Evolutionary conservation across 2,329 filamentous ascomycete species (phyloP).

Genomic region (Arthrobotrys entomopaga): DNA sequence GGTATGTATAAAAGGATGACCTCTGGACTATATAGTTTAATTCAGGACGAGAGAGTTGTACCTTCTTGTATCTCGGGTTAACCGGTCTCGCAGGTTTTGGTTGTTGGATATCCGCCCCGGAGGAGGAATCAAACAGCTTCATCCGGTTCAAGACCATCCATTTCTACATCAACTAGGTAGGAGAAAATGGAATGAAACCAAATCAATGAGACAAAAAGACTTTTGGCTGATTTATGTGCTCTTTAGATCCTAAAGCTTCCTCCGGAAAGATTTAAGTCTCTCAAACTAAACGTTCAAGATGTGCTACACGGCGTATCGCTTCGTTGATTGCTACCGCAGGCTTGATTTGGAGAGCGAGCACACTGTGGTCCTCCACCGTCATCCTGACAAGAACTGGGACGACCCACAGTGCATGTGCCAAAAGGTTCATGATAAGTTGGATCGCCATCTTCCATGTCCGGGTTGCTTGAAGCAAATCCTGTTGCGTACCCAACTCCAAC

Average conservation of each 20-base stretch:
- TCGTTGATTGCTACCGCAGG: conserved; percentile 15
- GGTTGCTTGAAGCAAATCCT: conserved; percentile 24
- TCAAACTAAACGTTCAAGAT: conserved; percentile 1
- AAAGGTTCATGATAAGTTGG: neutral
- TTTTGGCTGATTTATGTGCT: too few species aligned
- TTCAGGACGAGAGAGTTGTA: too few species aligned
- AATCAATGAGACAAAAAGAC: too few species aligned
- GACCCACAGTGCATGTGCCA: conserved; percentile 16
- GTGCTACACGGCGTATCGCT: conserved; percentile 31
- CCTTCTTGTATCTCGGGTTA: too few species aligned
- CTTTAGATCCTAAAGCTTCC: neutral
- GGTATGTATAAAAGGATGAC: too few species aligned
- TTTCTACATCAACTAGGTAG: too few species aligned
- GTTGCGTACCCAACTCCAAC: conserved; percentile 16
- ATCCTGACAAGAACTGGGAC: conserved; percentile 13
- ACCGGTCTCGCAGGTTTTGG: too few species aligned
- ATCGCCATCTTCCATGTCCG: conserved; percentile 20
- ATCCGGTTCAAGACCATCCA: too few species aligned
- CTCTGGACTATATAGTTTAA: too few species aligned
- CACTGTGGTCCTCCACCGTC: conserved; percentile 15
- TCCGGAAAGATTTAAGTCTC: neutral
- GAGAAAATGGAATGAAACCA: too few species aligned
- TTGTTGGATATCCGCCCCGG: too few species aligned
- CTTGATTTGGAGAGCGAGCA: conserved; percentile 17
- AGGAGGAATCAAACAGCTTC: too few species aligned